Evolutionary conservation across 2,329 filamentous ascomycete species (phyloP), one percentile per base, ranked within the genome.

Genomic region (Capronia coronata): DNA sequence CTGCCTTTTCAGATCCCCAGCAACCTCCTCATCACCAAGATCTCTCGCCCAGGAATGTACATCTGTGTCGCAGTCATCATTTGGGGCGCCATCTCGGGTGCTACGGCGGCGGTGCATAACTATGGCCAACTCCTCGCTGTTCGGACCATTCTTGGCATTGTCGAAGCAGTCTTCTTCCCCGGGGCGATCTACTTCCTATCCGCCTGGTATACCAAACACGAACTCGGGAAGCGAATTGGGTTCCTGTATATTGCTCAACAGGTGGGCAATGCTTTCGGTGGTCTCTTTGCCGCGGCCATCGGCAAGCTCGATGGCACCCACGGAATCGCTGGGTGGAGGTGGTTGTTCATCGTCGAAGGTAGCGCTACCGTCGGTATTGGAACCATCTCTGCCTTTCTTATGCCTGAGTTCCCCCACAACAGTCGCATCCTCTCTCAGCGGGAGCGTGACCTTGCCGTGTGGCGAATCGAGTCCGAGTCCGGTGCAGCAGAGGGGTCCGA

Each of bases 201-300:
- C 25, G 30, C 70, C 53, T 77, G 74, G 74, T 78, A 78, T 55
- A 78, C 74, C 1, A 72, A 72, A 43, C 14, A 19, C 9, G 75
- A 78, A 52, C 61, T 78, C 13, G 70, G 70, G 2, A 66, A 74
- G 35, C 69, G 76, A 3, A 75, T 72, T 56, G 70, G 71, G n/a
- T 69, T 77, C 37, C 71, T 78, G 47, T 78, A 76, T 60, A 72
- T 73, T 2, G 75, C 74, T 2, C 72, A 69, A 1, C 62, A 76
- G 16, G 67, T 78, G 23, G 70, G 69, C 44, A 72, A 65, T 39
- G 75, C 75, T 1, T 78, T 78, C 56, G 74, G 73, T n/a, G 75
- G 72, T 16, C 65, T 78, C 21, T 75, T 79, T 43, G 75, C 73
- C 6, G 75, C 75, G 2, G 57, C 73, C 2, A 75, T 77, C 23